These are phyloP conservation scores for Fomitopsis betulina DNA, from an alignment of 1,284 basidiomycete genomes.

Conservation along the genomic window DNA sequence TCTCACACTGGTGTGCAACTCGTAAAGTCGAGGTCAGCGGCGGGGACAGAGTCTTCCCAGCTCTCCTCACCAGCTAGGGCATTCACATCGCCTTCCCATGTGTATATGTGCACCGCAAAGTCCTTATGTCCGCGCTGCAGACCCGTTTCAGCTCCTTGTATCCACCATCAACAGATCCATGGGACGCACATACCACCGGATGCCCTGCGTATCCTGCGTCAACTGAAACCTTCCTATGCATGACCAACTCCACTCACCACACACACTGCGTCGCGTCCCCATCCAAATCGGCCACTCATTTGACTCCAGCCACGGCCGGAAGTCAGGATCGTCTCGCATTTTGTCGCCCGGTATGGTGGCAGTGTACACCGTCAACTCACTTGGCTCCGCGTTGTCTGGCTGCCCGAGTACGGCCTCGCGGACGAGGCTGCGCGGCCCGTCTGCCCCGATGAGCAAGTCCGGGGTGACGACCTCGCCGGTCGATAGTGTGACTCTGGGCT, in stretches of 20 bases:
- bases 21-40: constrained; percentile 9
- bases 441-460: constrained; percentile 39
- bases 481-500: constrained; percentile 28
- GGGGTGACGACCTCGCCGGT: constrained; percentile 32
- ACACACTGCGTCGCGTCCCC: constrained; percentile 17
- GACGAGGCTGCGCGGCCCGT: constrained; percentile 31
- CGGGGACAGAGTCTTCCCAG: constrained; percentile 18
- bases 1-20: constrained; percentile 14
- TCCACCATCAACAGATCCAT: background rate
- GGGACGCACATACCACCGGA: constrained; percentile 18
- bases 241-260: constrained; percentile 12
- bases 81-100: constrained; percentile 11
- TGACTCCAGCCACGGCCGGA: constrained; percentile 11
- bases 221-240: background rate
- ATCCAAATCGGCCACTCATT: constrained; percentile 24
- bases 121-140: constrained; percentile 17
- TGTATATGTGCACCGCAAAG: constrained; percentile 20
- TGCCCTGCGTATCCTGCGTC: constrained; percentile 13
- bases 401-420: constrained; percentile 24
- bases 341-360: constrained; percentile 14
- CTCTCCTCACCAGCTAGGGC: constrained; percentile 15
- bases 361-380: constrained; percentile 17
- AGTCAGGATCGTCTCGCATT: constrained; percentile 19
- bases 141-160: too few species aligned
- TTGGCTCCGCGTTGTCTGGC: constrained; percentile 12